A percentile compares a stretch with the other conserved stretches of the same genome.
These are phyloP conservation scores for Endogone sp. DNA, from an alignment of 192 early-diverging fungal genomes.

Conservation along the genomic window DNA sequence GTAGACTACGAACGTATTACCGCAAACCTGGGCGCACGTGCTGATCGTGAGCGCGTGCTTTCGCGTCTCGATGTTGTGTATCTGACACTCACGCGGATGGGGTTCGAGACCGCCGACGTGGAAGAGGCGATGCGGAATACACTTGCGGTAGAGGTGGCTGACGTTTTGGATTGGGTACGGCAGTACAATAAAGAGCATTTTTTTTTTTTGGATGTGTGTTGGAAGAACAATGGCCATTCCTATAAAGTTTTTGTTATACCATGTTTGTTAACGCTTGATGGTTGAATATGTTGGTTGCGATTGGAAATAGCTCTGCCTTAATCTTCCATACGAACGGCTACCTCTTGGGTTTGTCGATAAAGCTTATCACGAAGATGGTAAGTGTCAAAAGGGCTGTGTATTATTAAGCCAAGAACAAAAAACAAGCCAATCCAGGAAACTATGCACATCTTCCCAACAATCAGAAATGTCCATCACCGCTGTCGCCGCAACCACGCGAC, in stretches of 20 bases:
- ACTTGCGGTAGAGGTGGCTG: constrained; percentile 29
- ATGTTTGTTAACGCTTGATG: constrained; percentile 37
- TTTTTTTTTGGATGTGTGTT: background rate
- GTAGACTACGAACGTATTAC: background rate
- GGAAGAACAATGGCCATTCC: constrained; percentile 17
- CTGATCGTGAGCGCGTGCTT: constrained; percentile 26
- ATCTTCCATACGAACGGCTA: background rate
- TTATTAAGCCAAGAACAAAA: constrained; percentile 25
- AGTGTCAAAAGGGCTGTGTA: background rate
- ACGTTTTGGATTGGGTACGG: constrained; percentile 51
- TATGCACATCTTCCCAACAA: too few species aligned
- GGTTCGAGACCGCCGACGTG: constrained; percentile 39
- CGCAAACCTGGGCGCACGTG: constrained; percentile 3
- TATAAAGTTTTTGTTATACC: constrained; percentile 23
- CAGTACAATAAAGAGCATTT: background rate
- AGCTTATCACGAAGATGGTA: too few species aligned
- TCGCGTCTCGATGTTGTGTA: constrained; percentile 42
- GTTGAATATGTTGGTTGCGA: constrained; percentile 27
- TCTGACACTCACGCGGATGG: constrained; percentile 36
- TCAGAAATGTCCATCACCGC: too few species aligned
- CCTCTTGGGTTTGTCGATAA: too few species aligned
- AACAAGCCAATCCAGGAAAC: constrained; percentile 11
- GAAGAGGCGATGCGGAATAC: constrained; percentile 35
- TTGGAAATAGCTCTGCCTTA: background rate
- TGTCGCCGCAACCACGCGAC: too few species aligned